A percentile compares a stretch with the other conserved stretches of the same genome.
These are phyloP conservation scores for Penicillium chermesinum DNA, from an alignment of 495 filamentous ascomycete species.

Conservation along the genomic window DNA sequence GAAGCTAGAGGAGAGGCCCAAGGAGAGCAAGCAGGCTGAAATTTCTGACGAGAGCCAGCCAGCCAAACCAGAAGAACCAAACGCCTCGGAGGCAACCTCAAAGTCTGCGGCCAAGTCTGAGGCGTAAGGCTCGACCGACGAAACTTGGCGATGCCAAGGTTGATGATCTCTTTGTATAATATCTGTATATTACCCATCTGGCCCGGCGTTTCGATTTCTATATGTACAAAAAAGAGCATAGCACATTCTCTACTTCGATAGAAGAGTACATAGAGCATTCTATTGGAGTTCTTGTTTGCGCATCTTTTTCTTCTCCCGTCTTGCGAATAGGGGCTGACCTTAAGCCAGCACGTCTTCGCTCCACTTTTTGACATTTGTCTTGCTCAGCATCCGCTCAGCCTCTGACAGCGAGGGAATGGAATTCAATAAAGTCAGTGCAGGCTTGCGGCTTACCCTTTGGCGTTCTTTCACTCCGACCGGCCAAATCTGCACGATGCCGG, in stretches of 20 bases:
- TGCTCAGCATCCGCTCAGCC: background rate
- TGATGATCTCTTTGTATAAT: constrained; percentile 15
- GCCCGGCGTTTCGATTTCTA: constrained; percentile 8
- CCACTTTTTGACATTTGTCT: constrained; percentile 20
- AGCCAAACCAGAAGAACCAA: too few relatives aligned
- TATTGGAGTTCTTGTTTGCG: background rate
- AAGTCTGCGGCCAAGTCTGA: background rate
- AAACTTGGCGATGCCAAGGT: background rate
- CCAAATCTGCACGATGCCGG: constrained; percentile 1
- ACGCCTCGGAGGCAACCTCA: background rate
- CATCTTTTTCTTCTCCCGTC: background rate
- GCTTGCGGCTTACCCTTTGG: background rate
- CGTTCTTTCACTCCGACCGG: background rate
- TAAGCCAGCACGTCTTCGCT: constrained; percentile 19
- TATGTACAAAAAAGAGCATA: constrained; percentile 6
- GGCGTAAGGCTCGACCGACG: background rate
- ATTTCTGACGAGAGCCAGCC: too few relatives aligned
- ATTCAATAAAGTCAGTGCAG: too few relatives aligned
- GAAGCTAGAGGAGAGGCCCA: background rate
- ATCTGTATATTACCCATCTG: constrained; percentile 18
- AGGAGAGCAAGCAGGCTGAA: too few relatives aligned
- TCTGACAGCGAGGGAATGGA: too few relatives aligned
- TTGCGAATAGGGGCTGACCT: background rate
- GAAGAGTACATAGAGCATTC: background rate
- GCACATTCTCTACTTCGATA: background rate